phyloP scores from a whole-genome alignment of 257 asterid species.

The Paraleonurus japonicus region DNA sequence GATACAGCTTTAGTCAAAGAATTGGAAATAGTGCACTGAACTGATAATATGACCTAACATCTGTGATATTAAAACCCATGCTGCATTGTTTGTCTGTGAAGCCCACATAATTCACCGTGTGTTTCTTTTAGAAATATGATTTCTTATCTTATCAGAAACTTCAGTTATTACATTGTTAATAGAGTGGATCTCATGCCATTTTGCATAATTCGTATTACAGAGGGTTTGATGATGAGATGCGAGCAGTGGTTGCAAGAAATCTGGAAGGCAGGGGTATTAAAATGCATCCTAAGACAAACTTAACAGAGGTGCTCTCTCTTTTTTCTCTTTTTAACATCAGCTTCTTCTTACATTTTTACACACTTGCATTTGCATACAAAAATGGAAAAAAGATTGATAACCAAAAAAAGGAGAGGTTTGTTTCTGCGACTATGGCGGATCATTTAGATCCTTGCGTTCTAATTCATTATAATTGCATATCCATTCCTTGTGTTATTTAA shows the following conservation, averaged over 20 bases:
- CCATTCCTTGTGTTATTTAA: slow-evolving; percentile 3
- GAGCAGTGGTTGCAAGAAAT: slow-evolving; percentile 84
- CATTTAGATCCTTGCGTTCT: background rate
- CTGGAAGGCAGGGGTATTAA: slow-evolving; percentile 94
- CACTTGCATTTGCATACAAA: background rate
- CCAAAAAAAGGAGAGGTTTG: background rate
- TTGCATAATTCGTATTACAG: slow-evolving; percentile 40
- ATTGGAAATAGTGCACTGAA: background rate
- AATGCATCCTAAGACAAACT: slow-evolving; percentile 70
- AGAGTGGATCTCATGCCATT: slow-evolving; percentile 7
- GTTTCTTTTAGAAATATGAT: background rate
- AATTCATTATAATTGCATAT: background rate
- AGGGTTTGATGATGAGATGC: slow-evolving; percentile 97
- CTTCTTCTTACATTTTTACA: background rate
- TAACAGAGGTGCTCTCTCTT: slow-evolving; percentile 67
- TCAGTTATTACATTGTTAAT: slow-evolving; percentile 2
- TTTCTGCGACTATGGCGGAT: background rate
- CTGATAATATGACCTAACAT: background rate
- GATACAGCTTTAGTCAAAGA: slow-evolving; percentile 4
- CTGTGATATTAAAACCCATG: background rate
- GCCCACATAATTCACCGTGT: background rate
- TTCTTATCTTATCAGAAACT: background rate
- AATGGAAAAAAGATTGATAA: background rate
- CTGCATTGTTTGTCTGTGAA: background rate
- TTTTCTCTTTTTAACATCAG: background rate